These are phyloP conservation scores for Populus ilicifolia DNA, from an alignment of 345 rosid genomes.

Conservation along the genomic window DNA sequence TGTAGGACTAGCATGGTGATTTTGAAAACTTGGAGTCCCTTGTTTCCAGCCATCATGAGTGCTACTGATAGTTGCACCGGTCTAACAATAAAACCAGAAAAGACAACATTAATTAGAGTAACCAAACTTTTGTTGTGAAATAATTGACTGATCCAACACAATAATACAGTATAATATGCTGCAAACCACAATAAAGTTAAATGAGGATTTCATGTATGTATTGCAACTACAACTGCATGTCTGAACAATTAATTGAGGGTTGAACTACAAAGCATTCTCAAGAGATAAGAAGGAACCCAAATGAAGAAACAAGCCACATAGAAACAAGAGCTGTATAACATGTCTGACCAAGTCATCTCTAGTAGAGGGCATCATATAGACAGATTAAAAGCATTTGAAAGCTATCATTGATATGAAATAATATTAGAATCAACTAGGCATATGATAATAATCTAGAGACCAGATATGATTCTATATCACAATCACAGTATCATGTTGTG, in stretches of 20 bases:
- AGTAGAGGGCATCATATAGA: background rate
- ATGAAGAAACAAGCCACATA: background rate
- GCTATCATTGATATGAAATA: background rate
- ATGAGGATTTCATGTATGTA: background rate
- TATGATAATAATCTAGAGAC: background rate
- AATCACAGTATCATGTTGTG: background rate
- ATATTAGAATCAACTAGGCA: background rate
- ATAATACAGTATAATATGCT: background rate
- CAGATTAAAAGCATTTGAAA: background rate
- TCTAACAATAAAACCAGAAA: conserved; percentile 48
- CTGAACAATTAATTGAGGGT: background rate
- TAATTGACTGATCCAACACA: background rate
- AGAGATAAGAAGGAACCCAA: background rate
- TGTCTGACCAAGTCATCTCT: background rate
- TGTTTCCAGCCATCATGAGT: conserved; percentile 71
- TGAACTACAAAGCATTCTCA: background rate
- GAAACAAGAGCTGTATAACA: background rate
- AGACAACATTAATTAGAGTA: conserved; percentile 8
- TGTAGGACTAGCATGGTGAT: conserved; percentile 53
- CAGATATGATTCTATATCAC: background rate
- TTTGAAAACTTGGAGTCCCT: conserved; percentile 51
- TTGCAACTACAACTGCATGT: background rate
- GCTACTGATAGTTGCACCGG: conserved; percentile 48
- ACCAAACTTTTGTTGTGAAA: conserved; percentile 7
- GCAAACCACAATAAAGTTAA: background rate